Percentiles rank a stretch among this genome's conserved stretches.
These are phyloP conservation scores for Schoenoplectus tabernaemontani DNA, from an alignment of 202 grass and related monocot species.

Conservation along the genomic window DNA sequence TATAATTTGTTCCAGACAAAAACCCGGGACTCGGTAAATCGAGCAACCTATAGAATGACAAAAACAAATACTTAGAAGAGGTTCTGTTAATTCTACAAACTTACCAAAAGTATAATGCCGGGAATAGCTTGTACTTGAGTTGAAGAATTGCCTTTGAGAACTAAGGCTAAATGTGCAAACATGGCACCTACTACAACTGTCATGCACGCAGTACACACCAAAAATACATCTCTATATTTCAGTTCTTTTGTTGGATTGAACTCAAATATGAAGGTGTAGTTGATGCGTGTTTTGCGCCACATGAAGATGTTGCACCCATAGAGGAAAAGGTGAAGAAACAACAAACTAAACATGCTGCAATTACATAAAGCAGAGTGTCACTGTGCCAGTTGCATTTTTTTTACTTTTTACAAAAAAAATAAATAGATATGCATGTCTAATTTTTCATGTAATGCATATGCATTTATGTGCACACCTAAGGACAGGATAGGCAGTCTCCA, in stretches of 20 bases:
- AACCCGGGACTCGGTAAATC: neutral
- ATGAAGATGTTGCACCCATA: constrained; percentile 69
- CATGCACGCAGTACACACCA: constrained; percentile 51
- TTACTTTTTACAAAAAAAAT: neutral
- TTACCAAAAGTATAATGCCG: constrained; percentile 54
- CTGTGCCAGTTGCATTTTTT: neutral
- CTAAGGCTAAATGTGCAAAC: constrained; percentile 51
- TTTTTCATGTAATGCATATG: neutral
- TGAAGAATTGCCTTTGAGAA: constrained; percentile 33
- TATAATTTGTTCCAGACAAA: neutral
- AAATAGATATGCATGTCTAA: neutral
- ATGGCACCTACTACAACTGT: constrained; percentile 44
- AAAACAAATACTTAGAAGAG: neutral
- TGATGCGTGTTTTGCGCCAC: constrained; percentile 64
- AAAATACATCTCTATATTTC: constrained; percentile 50
- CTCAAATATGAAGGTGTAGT: constrained; percentile 77
- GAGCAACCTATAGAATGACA: neutral
- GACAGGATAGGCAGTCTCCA: constrained; percentile 75
- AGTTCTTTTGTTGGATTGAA: constrained; percentile 37
- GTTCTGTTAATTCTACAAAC: neutral
- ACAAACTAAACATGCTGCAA: constrained; percentile 54
- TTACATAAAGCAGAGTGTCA: neutral
- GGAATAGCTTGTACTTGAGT: constrained; percentile 50
- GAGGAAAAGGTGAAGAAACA: constrained; percentile 75
- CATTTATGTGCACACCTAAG: constrained; percentile 33